Percentiles rank a stretch among this genome's conserved stretches.
Evolutionary conservation across 768 basidiomycete species (phyloP).

Genomic region (Suillus plorans): DNA sequence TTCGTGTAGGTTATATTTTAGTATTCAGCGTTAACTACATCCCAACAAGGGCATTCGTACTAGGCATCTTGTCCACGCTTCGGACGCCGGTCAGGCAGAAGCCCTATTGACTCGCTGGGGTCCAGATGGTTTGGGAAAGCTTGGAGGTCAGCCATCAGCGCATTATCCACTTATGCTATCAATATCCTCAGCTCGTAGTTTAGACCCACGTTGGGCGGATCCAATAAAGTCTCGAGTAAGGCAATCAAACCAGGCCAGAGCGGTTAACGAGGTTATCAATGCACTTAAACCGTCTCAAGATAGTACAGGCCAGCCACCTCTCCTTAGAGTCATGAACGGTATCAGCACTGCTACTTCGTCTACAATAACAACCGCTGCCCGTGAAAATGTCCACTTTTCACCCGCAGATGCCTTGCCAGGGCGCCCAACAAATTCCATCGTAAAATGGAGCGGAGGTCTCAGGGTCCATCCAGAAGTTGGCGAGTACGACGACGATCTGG

Average conservation of each 20-base stretch:
- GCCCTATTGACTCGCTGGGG: conserved; percentile 87
- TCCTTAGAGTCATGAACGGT: conserved; percentile 80
- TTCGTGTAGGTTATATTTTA: conserved; percentile 66
- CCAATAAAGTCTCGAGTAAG: conserved; percentile 82
- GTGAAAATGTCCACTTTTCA: conserved; percentile 58
- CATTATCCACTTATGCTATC: conserved; percentile 16
- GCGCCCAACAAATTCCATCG: conserved; percentile 57
- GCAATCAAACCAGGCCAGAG: conserved; percentile 64
- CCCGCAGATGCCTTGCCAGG: conserved; percentile 51
- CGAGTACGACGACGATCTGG: conserved; percentile 48
- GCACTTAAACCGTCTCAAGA: conserved; percentile 60
- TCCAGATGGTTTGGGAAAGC: conserved; percentile 83
- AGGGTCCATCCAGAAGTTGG: conserved; percentile 65
- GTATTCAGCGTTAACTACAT: conserved; percentile 19
- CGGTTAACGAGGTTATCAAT: conserved; percentile 75
- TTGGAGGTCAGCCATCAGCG: conserved; percentile 62
- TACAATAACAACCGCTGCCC: conserved; percentile 71
- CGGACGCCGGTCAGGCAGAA: conserved; percentile 85
- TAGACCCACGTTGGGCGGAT: conserved; percentile 86
- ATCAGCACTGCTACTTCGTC: conserved; percentile 69
- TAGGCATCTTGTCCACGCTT: conserved; percentile 90
- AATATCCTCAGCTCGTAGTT: conserved; percentile 20
- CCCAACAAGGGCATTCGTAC: conserved; percentile 5
- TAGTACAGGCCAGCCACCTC: conserved; percentile 41
- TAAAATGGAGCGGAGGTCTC: conserved; percentile 61